Base-by-base conservation (phyloP, 768 basidiomycete genomes). In the Suillus placidus region DNA sequence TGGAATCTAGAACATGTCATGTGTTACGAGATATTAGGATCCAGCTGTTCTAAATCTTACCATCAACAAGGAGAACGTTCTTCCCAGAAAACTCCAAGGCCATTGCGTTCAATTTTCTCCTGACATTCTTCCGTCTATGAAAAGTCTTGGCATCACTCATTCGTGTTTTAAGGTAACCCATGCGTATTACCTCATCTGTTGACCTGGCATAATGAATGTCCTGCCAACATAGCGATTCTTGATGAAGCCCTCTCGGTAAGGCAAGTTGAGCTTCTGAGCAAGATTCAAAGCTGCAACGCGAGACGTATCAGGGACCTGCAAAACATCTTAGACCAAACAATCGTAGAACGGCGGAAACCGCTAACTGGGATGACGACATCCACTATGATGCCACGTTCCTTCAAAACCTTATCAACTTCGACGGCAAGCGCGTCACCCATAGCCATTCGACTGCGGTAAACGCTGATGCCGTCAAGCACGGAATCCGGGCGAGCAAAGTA, bases 181-280 rank as follows among this genome's bases (percentile, higher is more conserved):
- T 42, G 38, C 13, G 40, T 23, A 67, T 47, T 72, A 88, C 93
- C 95, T 87, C 89, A 94, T 91, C 76, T 94, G 91, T 76, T 99
- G 97, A 23, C 96, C 97, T 9, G 97, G 97, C 97, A 99, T 99
- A 79, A 99, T 99, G 76, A 99, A 99, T 0, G 97, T 99, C 69
- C 97, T 83, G 3, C 96, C 97, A 37, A 99, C 94, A 79, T 99
- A 99, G 35, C 97, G 88, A 77, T 99, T 99, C 83, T 99, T 99
- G 71, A 99, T 88, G 77, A 99, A 99, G 1, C 97, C 97, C 80
- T 99, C 97, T 55, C 97, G 88, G 77, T 99, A 99, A 6, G 97
- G 97, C 35, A 99, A 81, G 8, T 85, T 75, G 49, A 99, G 82
- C 72, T 89, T 91, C 75, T 99, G 97, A 23, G 97, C 97, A 40